Evolutionary conservation across 352 stramenopile species (phyloP), one percentile per base, ranked within the genome.

Genomic region (Phytophthora sp.): DNA sequence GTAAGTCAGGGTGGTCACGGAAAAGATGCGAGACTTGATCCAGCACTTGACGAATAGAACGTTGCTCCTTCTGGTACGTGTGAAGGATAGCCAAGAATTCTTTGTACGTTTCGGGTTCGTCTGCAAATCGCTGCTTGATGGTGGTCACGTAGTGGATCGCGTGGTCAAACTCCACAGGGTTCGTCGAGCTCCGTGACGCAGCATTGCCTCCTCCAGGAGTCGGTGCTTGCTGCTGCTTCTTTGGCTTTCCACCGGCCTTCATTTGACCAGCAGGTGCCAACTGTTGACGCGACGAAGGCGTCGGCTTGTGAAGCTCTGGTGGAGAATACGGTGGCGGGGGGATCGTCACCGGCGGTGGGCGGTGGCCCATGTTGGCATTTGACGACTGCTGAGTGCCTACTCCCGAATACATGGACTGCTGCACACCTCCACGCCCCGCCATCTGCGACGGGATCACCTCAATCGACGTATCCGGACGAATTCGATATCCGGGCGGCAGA

Each of bases 61-160:
- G 88, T 71, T 99, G 97, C 76, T 99, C 97, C 67, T 99, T 99
- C 78, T 99, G 97, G 75, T 99, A 99, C 15, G 97, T 99, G 79
- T 99, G 97, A 46, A 99, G 69, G 67, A 99, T 99, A 55, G 99
- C 97, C 20, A 99, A 76, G 75, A 99, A 99, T 55, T 98, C 80
- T 67, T 99, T 99, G 82, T 99, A 99, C 12, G 96, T 99, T 69
- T 99, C 95, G 0, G 97, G 96, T 60, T 99, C 94, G 62, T 97
- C 88, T 0, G 94, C 89, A 71, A 99, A 99, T 27, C 97, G 89
- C 71, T 99, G 97, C 77, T 99, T 99, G 78, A 99, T 99, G 8
- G 94, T 99, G 9, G 89, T 97, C 62, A 99, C 98, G 63, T 99
- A 99, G 62, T 98, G 97, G 52, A 99, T 99, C 26, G 98, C 98